phyloP scores from a whole-genome alignment of 2,329 filamentous ascomycete species.

The Trichoderma citrinoviride region DNA sequence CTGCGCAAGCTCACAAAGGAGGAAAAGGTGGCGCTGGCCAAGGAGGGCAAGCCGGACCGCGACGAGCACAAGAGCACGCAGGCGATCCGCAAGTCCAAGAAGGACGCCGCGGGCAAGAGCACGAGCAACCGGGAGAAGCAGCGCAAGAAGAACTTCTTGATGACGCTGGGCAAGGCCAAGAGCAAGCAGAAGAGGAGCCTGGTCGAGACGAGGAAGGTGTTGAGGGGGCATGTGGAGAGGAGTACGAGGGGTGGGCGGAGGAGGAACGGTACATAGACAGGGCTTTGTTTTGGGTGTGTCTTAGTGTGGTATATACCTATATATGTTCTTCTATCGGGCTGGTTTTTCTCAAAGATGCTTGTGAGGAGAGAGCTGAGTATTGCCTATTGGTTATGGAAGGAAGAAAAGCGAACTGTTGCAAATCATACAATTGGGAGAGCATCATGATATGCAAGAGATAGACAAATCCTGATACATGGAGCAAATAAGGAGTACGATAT shows the following conservation, averaged over 20 bases:
- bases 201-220: conserved; percentile 74
- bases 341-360: too few relatives aligned
- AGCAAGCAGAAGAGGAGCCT: conserved; percentile 93
- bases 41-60: conserved; percentile 74
- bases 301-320: too few relatives aligned
- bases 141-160: conserved; percentile 96
- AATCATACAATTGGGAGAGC: not conserved
- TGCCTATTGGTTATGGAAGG: not conserved
- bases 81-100: conserved; percentile 81
- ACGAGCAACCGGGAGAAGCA: conserved; percentile 97
- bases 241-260: conserved; percentile 81
- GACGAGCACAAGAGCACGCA: conserved; percentile 82
- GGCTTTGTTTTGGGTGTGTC: not conserved
- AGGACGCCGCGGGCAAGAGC: conserved; percentile 86
- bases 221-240: conserved; percentile 78
- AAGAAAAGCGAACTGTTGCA: not conserved
- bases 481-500: not conserved
- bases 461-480: not conserved
- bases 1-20: conserved; percentile 85
- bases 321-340: too few relatives aligned
- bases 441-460: not conserved
- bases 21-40: conserved; percentile 79
- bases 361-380: too few relatives aligned
- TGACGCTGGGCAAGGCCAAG: conserved; percentile 96
- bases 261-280: conserved; percentile 53